Percentiles rank a stretch among this genome's conserved stretches.
Evolutionary conservation across 176 grass and related monocot species (phyloP).

Genomic region (Hyparrhenia diplandra): DNA sequence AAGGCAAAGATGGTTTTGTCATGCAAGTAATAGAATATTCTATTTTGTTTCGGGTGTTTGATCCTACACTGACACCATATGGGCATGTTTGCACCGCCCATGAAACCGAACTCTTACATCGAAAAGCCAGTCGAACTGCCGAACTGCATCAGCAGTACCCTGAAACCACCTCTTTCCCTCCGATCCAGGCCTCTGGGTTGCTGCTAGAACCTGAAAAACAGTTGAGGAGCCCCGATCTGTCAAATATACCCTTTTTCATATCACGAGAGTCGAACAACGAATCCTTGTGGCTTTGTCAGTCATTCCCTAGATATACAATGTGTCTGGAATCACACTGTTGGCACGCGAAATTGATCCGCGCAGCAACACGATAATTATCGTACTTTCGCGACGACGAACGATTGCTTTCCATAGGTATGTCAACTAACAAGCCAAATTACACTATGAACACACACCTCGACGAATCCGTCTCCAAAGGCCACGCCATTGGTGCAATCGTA

Average conservation of each 20-base stretch:
- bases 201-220: constrained; percentile 68
- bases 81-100: neutral
- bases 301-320: neutral
- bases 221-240: neutral
- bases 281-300: neutral
- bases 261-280: neutral
- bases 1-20: neutral
- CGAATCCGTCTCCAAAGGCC: constrained; percentile 69
- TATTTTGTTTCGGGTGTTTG: neutral
- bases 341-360: no score
- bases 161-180: constrained; percentile 89
- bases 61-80: neutral
- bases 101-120: constrained; percentile 42
- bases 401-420: no score
- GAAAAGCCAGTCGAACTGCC: constrained; percentile 90
- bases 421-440: no score
- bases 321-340: constrained; percentile 25
- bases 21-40: neutral
- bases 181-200: constrained; percentile 72
- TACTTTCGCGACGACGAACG: no score
- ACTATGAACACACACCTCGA: constrained; percentile 78
- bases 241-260: neutral
- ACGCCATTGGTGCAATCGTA: constrained; percentile 73
- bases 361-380: no score
- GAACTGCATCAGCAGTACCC: constrained; percentile 81